Evolutionary conservation across 2,329 filamentous ascomycete species (phyloP).

Genomic region (Xylariaceae sp.): DNA sequence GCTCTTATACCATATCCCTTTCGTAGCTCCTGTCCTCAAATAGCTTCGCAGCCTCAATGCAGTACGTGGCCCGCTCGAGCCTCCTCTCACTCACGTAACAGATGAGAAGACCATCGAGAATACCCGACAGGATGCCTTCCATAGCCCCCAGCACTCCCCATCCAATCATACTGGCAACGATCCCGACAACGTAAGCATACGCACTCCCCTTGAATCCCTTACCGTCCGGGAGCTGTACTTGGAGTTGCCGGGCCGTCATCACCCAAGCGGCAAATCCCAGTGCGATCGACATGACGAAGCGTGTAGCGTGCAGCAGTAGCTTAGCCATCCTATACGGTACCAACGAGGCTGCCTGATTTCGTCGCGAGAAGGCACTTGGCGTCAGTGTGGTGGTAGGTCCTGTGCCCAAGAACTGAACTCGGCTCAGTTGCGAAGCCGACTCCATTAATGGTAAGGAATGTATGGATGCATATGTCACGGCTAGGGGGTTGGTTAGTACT

Average conservation of each 20-base stretch:
- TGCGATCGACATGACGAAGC: conserved; percentile 84
- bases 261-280: conserved; percentile 97
- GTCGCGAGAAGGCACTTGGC: conserved; percentile 47
- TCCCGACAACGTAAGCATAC: conserved; percentile 89
- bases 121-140: conserved; percentile 81
- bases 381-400: conserved; percentile 70
- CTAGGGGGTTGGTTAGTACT: conserved; percentile 83
- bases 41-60: conserved; percentile 82
- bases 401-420: conserved; percentile 75
- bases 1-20: conserved; percentile 32
- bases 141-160: conserved; percentile 90
- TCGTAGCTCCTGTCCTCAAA: conserved; percentile 61
- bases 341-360: conserved; percentile 50
- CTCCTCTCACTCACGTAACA: conserved; percentile 90
- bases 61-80: conserved; percentile 72
- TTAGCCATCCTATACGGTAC: conserved; percentile 88
- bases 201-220: conserved; percentile 67
- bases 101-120: conserved; percentile 82
- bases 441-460: conserved; percentile 78
- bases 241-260: conserved; percentile 76
- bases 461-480: conserved; percentile 88
- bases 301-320: conserved; percentile 82
- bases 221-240: conserved; percentile 53
- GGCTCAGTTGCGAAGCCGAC: conserved; percentile 73
- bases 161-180: conserved; percentile 90